A percentile compares a stretch with the other conserved stretches of the same genome.
These are phyloP conservation scores for Centella asiatica DNA, from an alignment of 129 eudicot genomes.

Conservation along the genomic window DNA sequence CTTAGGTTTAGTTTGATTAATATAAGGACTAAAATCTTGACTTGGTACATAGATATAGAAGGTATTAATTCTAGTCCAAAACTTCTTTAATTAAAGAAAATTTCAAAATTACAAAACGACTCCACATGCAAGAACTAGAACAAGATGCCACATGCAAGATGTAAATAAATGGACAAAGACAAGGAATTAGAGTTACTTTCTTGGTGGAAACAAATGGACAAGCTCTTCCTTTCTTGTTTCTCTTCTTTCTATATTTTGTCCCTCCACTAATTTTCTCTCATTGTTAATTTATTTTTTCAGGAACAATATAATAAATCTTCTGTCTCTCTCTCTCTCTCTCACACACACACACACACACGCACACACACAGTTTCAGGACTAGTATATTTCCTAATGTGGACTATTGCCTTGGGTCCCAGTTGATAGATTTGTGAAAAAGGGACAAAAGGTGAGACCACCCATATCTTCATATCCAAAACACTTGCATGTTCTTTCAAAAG, in stretches of 20 bases:
- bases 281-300: background rate
- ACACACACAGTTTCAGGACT: background rate
- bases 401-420: conserved; percentile 22
- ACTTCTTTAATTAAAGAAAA: too few species aligned
- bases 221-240: conserved; percentile 30
- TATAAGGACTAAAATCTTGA: too few species aligned
- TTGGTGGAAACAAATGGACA: conserved; percentile 39
- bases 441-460: conserved; percentile 32
- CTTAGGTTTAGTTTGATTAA: too few species aligned
- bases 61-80: too few species aligned
- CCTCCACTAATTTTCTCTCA: background rate
- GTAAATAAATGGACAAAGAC: too few species aligned
- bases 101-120: too few species aligned
- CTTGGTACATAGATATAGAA: too few species aligned
- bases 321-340: conserved; percentile 4
- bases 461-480: conserved; percentile 41
- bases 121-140: too few species aligned
- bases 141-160: too few species aligned
- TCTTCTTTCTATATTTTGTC: background rate
- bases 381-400: conserved; percentile 23
- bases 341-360: background rate
- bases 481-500: conserved; percentile 31
- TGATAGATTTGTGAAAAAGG: conserved; percentile 21
- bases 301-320: too few species aligned
- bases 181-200: conserved; percentile 17